Evolutionary conservation across 768 basidiomycete species (phyloP).

Genomic region (Mrakia gelida): DNA sequence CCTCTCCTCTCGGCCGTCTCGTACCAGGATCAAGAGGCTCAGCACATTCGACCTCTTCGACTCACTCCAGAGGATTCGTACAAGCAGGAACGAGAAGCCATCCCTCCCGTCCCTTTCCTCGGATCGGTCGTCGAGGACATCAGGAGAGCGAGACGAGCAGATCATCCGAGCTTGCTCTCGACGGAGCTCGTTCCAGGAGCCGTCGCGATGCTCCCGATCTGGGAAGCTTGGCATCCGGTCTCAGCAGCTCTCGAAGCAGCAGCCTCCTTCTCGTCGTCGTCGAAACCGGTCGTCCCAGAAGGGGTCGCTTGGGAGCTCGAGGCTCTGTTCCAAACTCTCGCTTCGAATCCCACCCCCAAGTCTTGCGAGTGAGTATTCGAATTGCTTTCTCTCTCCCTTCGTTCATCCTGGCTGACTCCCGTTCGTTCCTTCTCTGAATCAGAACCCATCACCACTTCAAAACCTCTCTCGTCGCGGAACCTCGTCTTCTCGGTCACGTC

Average conservation of each 20-base stretch:
- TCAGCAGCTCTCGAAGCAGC: not conserved
- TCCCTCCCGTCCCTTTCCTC: conserved; percentile 18
- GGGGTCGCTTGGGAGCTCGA: not conserved
- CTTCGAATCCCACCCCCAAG: not conserved
- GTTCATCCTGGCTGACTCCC: not conserved
- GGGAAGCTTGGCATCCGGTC: conserved; percentile 13
- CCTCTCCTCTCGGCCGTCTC: not conserved
- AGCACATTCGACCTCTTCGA: not conserved
- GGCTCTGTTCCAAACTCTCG: conserved; percentile 1
- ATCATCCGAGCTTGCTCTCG: conserved; percentile 12
- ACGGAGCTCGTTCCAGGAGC: not conserved
- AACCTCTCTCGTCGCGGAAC: conserved; percentile 48
- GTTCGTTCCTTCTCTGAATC: not conserved
- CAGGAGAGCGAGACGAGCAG: conserved; percentile 9
- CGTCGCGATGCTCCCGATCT: not conserved
- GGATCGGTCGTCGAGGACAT: conserved; percentile 19
- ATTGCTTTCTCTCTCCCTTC: not conserved
- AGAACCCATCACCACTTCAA: conserved; percentile 60
- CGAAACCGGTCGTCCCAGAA: not conserved
- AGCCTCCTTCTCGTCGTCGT: not conserved
- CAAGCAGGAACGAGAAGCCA: not conserved
- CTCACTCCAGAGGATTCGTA: not conserved
- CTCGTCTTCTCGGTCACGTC: conserved; percentile 65
- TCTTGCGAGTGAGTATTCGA: not conserved
- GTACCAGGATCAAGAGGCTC: conserved; percentile 10